Evolutionary conservation across 495 filamentous ascomycete genomes (phyloP), one percentile per base, ranked within the genome.

Genomic region (Xylaria bambusicola): DNA sequence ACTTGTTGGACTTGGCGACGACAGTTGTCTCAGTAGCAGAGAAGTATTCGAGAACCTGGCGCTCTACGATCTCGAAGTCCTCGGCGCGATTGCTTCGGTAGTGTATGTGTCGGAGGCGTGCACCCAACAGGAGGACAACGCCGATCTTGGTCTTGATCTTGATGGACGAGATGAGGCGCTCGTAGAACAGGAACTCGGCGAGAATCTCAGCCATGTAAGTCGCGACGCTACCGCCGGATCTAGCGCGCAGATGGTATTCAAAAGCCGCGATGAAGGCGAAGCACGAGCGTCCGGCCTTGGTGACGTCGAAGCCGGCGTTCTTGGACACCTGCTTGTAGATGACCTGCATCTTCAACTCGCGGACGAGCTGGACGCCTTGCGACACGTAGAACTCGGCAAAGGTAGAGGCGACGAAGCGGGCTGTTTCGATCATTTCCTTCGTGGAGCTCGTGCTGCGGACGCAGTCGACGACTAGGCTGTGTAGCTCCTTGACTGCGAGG

Each of bases 191-290:
- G 40, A 18, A 54, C 52, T 54, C 52, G 38, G 52, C 52, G 7
- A 54, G 17, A n/a, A 44, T 54, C 17, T 54, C 52, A 0, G 52
- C 52, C 23, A 54, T 54, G 24, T 44, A 54, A 4, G 24, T 44
- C 5, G 52, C 52, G n/a, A 54, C 5, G 9, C 52, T 54, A 29
- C 52, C 52, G n/a, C 38, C 17, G 15, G n/a, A 27, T 8, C 52
- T 54, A 10, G 9, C 52, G n/a, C 6, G 23, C 23, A 54, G 52
- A 26, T 54, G 52, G 38, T 42, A 54, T 38, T 54, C 52, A 17
- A 54, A 54, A 12, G 52, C 27, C 7, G 52, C 38, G 38, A 54
- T 54, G 52, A 54, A 54, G 10, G 52, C 52, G 38, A 54, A 54
- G 38, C 36, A 42, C 8, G 52, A 54, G 17, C 52, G 38, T 10